These are phyloP conservation scores for Coriaria nepalensis DNA, from an alignment of 306 rosid species.

Conservation along the genomic window DNA sequence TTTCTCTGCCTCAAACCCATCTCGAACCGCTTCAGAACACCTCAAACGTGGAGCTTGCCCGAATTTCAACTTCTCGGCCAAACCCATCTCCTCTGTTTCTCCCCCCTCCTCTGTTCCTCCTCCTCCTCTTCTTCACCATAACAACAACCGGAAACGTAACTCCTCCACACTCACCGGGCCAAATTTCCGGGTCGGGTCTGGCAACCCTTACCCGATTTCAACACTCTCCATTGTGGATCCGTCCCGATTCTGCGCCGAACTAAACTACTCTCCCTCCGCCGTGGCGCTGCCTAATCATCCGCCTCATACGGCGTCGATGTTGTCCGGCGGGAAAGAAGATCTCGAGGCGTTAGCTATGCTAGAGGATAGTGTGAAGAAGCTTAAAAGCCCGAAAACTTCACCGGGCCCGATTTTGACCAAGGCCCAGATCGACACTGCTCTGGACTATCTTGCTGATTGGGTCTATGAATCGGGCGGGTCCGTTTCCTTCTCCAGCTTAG, in stretches of 20 bases:
- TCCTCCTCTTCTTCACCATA: slow-evolving; percentile 21
- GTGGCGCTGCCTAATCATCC: slow-evolving; percentile 13
- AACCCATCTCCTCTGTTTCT: slow-evolving; percentile 71
- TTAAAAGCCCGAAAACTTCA: slow-evolving; percentile 83
- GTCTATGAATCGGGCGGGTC: slow-evolving; percentile 72
- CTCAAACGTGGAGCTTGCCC: slow-evolving; percentile 96
- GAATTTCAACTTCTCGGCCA: slow-evolving; percentile 47
- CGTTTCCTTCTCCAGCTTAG: slow-evolving; percentile 62
- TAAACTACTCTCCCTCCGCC: slow-evolving; percentile 28
- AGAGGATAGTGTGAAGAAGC: slow-evolving; percentile 90
- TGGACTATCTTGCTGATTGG: slow-evolving; percentile 76
- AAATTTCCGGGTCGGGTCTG: slow-evolving; percentile 9
- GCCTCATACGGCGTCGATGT: slow-evolving; percentile 54
- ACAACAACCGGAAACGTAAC: slow-evolving; percentile 45
- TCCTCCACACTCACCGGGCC: slow-evolving; percentile 25
- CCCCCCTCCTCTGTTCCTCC: slow-evolving; percentile 28
- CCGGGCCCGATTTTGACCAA: slow-evolving; percentile 59
- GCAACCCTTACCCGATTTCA: slow-evolving; percentile 29
- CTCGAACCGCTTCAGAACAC: slow-evolving; percentile 89
- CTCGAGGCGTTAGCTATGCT: slow-evolving; percentile 84
- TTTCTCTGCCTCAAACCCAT: slow-evolving; percentile 90
- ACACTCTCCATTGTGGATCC: slow-evolving; percentile 43
- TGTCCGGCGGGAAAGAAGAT: slow-evolving; percentile 89
- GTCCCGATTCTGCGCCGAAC: slow-evolving; percentile 31
- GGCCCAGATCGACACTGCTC: slow-evolving; percentile 49